These are phyloP conservation scores for Diaporthe sp. DNA, from an alignment of 2,329 filamentous ascomycete genomes.

Conservation along the genomic window DNA sequence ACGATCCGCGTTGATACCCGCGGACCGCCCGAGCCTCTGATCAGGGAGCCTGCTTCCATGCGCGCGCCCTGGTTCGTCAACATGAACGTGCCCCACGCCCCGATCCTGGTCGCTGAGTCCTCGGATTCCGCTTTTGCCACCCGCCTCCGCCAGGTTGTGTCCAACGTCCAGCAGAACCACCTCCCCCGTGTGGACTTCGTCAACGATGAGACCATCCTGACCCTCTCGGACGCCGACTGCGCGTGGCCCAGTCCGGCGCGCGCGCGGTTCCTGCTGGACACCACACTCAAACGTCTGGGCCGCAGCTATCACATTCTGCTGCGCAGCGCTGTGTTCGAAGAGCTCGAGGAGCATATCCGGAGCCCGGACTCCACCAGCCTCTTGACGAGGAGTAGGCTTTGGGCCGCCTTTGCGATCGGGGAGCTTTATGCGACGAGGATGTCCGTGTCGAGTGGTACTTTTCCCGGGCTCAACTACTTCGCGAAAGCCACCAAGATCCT, in stretches of 20 bases:
- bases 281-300: background rate
- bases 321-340: background rate
- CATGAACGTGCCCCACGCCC: slow-evolving; percentile 7
- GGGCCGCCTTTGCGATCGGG: background rate
- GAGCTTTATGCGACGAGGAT: slow-evolving; percentile 13
- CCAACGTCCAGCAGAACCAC: background rate
- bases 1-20: background rate
- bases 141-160: background rate
- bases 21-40: background rate
- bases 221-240: background rate
- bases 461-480: slow-evolving; percentile 2
- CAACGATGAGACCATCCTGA: background rate
- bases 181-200: background rate
- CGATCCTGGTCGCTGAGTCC: slow-evolving; percentile 8
- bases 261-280: background rate
- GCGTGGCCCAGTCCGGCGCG: slow-evolving; percentile 4
- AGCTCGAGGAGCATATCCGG: slow-evolving; percentile 1
- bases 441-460: background rate
- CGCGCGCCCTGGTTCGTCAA: slow-evolving; percentile 8
- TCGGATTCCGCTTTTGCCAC: slow-evolving; percentile 3
- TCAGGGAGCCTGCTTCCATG: slow-evolving; percentile 8
- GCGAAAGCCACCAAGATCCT: slow-evolving; percentile 6
- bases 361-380: background rate
- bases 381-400: slow-evolving; percentile 10
- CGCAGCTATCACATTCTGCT: background rate